phyloP scores from a whole-genome alignment of 164 flowering plant genomes.

The Echeveria elegans region DNA sequence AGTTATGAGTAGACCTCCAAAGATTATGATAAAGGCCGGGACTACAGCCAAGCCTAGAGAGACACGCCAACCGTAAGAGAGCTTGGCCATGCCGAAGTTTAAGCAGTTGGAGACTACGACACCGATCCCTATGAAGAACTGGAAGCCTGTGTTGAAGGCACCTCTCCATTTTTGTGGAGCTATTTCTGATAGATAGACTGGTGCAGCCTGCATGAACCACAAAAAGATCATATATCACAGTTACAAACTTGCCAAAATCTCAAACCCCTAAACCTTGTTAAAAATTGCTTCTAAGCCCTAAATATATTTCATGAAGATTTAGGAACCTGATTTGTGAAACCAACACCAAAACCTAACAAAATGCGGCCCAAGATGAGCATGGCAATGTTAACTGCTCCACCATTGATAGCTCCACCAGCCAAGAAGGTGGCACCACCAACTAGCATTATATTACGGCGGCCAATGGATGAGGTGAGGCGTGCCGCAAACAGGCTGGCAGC shows the following conservation, averaged over 20 bases:
- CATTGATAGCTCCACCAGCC: slow-evolving; percentile 44
- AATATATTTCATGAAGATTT: neutral
- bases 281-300: neutral
- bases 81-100: slow-evolving; percentile 36
- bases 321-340: slow-evolving; percentile 56
- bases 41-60: slow-evolving; percentile 56
- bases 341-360: slow-evolving; percentile 64
- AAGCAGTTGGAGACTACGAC: slow-evolving; percentile 43
- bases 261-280: neutral
- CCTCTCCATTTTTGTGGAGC: slow-evolving; percentile 73
- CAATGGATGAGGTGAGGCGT: slow-evolving; percentile 30
- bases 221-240: neutral
- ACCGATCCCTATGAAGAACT: slow-evolving; percentile 48
- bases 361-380: slow-evolving; percentile 79
- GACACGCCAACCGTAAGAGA: slow-evolving; percentile 57
- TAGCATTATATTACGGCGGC: slow-evolving; percentile 50
- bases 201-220: slow-evolving; percentile 37
- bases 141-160: slow-evolving; percentile 57
- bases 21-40: slow-evolving; percentile 47
- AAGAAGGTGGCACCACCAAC: slow-evolving; percentile 57
- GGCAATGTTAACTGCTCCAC: slow-evolving; percentile 35
- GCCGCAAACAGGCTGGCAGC: slow-evolving; percentile 40
- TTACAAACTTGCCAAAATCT: neutral
- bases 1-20: slow-evolving; percentile 41
- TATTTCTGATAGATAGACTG: slow-evolving; percentile 57